Evolutionary conservation across 768 basidiomycete species (phyloP), one percentile per base, ranked within the genome.

Genomic region (Cystofilobasidium bisporidii): DNA sequence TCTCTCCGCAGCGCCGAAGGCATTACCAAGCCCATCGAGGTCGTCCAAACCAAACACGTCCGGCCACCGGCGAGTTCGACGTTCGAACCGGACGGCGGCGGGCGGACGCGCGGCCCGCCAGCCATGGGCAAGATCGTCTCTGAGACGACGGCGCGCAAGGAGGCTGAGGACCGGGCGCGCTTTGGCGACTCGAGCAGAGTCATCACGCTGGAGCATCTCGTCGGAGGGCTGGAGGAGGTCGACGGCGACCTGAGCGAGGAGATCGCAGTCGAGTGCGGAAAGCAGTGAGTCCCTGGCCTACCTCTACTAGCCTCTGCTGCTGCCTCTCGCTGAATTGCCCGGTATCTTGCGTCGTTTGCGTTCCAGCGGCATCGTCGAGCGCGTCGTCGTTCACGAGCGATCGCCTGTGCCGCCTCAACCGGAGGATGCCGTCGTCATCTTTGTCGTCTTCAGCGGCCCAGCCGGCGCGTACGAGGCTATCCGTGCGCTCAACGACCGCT

Each of bases 401-500:
- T 80, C 85, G 48, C 89, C 90, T 2, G 79, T 82, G 1, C 83
- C 89, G 0, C 70, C 77, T 3, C 81, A 86, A 58, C 80, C 84
- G 2, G 85, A 86, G n/a, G 87, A 91, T n/a, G 85, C 86, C 1
- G 87, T 96, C 5, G 86, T 92, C 61, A 86, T 97, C 63, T 98
- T 96, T 74, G 87, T 97, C 20, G 79, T 88, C 62, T 98, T 94
- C 73, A 85, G 86, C 0, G 94, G 93, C 1, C 89, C 89, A 6
- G 92, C 83, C 0, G 94, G 91, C 15, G 94, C 93, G 9, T 98
- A 92, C 93, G 90, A 91, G 77, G 92, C 91, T 0, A 89, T 93
- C 2, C 84, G 91, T 58, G 91, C 94, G 75, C 81, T 97, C 62
- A 91, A 98, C 72, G 94, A 91, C 26, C 82, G 93, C 33, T 94